A percentile compares a stretch with the other conserved stretches of the same genome.
Evolutionary conservation across 805 yeast genomes (phyloP).

Genomic region (Candida rishiriensis): DNA sequence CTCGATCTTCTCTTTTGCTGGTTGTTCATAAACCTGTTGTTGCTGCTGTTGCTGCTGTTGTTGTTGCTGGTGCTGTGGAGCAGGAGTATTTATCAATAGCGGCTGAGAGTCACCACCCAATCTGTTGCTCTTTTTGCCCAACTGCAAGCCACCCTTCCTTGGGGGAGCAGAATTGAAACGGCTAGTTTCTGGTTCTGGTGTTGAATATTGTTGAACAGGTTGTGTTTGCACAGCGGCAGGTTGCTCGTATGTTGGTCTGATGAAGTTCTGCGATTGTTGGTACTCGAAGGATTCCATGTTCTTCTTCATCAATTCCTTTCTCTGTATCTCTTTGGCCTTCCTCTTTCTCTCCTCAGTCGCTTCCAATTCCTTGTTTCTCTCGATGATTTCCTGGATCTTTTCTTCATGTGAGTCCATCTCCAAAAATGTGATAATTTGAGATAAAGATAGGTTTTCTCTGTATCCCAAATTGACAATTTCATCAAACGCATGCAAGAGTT

Average conservation of each 20-base stretch:
- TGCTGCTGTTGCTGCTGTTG: slow-evolving; percentile 16
- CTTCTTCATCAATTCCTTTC: slow-evolving; percentile 66
- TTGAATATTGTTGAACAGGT: slow-evolving; percentile 14
- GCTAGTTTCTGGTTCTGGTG: slow-evolving; percentile 13
- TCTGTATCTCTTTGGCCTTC: slow-evolving; percentile 85
- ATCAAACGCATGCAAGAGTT: slow-evolving; percentile 86
- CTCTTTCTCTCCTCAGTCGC: slow-evolving; percentile 97
- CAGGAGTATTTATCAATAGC: slow-evolving; percentile 24
- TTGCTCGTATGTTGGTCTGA: slow-evolving; percentile 18
- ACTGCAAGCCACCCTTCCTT: slow-evolving; percentile 70
- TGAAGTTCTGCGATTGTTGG: slow-evolving; percentile 19
- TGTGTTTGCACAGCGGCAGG: slow-evolving; percentile 10
- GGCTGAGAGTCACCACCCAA: slow-evolving; percentile 27
- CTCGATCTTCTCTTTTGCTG: slow-evolving; percentile 31
- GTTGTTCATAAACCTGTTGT: slow-evolving; percentile 15
- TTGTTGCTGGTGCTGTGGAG: slow-evolving; percentile 20
- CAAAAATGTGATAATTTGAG: slow-evolving; percentile 83
- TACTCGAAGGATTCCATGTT: slow-evolving; percentile 40
- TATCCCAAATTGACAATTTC: slow-evolving; percentile 88
- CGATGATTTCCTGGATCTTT: slow-evolving; percentile 96
- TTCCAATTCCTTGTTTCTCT: slow-evolving; percentile 92
- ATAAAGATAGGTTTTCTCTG: slow-evolving; percentile 75
- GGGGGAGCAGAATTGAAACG: slow-evolving; percentile 32
- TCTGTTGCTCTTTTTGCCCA: slow-evolving; percentile 50
- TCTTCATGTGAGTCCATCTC: slow-evolving; percentile 99